Percentiles rank a stretch among this genome's conserved stretches.
These are phyloP conservation scores for Candida sp. DNA, from an alignment of 1,139 yeast species.

Conservation along the genomic window DNA sequence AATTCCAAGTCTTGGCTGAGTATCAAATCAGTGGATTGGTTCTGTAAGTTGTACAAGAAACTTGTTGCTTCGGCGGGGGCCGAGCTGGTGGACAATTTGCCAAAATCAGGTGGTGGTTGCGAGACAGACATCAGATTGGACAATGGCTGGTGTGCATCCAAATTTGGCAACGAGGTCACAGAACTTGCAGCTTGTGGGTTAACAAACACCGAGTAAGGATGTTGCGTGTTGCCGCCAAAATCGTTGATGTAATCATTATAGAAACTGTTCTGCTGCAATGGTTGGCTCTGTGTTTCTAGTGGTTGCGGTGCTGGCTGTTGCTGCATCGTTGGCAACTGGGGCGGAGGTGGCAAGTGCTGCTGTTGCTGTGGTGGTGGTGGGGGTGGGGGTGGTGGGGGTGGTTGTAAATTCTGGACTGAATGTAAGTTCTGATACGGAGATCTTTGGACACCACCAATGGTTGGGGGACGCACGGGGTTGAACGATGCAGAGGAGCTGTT, in stretches of 20 bases:
- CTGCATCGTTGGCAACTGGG: not conserved
- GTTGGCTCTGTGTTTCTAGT: not conserved
- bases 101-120: slow-evolving; percentile 13
- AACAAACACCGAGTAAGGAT: slow-evolving; percentile 27
- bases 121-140: slow-evolving; percentile 1
- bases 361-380: no score
- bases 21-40: slow-evolving; percentile 23
- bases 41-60: slow-evolving; percentile 15
- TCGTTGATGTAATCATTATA: slow-evolving; percentile 1
- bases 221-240: slow-evolving; percentile 1
- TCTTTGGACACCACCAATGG: not conserved
- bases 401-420: slow-evolving; percentile 3
- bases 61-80: slow-evolving; percentile 8
- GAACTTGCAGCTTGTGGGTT: slow-evolving; percentile 27
- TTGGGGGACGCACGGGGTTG: slow-evolving; percentile 4
- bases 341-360: not conserved
- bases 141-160: slow-evolving; percentile 5
- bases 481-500: not conserved
- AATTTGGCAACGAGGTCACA: slow-evolving; percentile 10
- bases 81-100: slow-evolving; percentile 12
- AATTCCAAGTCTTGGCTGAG: slow-evolving; percentile 28
- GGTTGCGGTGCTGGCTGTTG: not conserved
- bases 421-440: slow-evolving; percentile 4
- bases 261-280: not conserved
- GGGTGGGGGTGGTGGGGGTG: not conserved